phyloP scores from a whole-genome alignment of 768 basidiomycete species.

The Suillus brevipes region DNA sequence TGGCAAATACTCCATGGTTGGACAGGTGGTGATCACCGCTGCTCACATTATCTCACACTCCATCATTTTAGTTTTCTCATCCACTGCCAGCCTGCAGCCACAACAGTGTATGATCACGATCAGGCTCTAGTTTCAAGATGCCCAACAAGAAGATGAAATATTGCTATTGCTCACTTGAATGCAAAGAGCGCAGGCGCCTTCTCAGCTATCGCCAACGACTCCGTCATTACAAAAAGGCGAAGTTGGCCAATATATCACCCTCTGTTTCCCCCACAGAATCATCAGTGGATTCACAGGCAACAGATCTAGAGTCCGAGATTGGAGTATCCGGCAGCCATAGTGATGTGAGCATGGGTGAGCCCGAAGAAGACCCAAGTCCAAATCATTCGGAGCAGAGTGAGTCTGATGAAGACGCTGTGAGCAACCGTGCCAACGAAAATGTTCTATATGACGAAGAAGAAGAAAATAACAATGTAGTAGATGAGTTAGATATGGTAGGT shows the following conservation, averaged over 20 bases:
- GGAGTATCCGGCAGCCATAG: neutral
- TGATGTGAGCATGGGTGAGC: neutral
- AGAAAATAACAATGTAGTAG: neutral
- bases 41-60: too few species aligned
- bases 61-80: too few species aligned
- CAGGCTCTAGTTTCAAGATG: neutral
- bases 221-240: neutral
- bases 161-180: neutral
- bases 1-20: too few species aligned
- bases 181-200: neutral
- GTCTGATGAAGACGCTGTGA: neutral
- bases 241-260: neutral
- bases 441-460: neutral
- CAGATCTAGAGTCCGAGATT: neutral
- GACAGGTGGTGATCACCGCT: too few species aligned
- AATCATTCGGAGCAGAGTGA: neutral
- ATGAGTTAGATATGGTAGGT: neutral
- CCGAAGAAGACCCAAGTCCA: neutral
- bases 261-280: neutral
- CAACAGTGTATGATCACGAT: too few species aligned
- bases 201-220: neutral
- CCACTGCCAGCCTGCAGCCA: conserved; percentile 26
- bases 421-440: neutral
- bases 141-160: neutral
- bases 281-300: neutral